Evolutionary conservation across 805 yeast species (phyloP).

Genomic region (Metschnikowia cubensis): DNA sequence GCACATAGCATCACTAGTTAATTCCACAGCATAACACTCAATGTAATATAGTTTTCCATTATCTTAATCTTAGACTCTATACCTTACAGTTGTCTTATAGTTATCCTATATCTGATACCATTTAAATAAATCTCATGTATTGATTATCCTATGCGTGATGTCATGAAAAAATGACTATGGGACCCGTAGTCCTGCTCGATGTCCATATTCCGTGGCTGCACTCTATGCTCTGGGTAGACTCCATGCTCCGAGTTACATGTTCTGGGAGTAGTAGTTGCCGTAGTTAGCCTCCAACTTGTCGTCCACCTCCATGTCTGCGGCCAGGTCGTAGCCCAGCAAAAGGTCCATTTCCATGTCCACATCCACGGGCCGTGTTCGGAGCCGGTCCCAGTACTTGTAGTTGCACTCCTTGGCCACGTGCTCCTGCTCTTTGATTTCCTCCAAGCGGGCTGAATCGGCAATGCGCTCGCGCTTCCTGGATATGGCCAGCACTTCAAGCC

Average conservation of each 20-base stretch:
- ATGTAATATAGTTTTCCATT: too few relatives aligned
- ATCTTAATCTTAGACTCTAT: too few relatives aligned
- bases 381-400: conserved; percentile 37
- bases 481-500: conserved; percentile 18
- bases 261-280: conserved; percentile 12
- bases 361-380: conserved; percentile 23
- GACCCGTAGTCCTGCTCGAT: background rate
- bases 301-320: conserved; percentile 9
- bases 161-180: too few relatives aligned
- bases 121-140: too few relatives aligned
- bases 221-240: too few relatives aligned
- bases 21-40: too few relatives aligned
- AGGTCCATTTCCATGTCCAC: conserved; percentile 26
- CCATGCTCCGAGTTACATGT: background rate
- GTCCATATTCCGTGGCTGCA: background rate
- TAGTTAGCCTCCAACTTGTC: conserved; percentile 10
- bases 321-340: background rate
- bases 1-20: too few relatives aligned
- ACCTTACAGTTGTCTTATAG: too few relatives aligned
- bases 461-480: conserved; percentile 8
- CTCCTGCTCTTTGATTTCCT: conserved; percentile 15
- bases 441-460: conserved; percentile 9
- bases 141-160: too few relatives aligned
- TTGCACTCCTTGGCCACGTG: conserved; percentile 20
- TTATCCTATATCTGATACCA: too few relatives aligned